These are phyloP conservation scores for Fusarium kyushuense DNA, from an alignment of 2,329 filamentous ascomycete genomes.

Conservation along the genomic window DNA sequence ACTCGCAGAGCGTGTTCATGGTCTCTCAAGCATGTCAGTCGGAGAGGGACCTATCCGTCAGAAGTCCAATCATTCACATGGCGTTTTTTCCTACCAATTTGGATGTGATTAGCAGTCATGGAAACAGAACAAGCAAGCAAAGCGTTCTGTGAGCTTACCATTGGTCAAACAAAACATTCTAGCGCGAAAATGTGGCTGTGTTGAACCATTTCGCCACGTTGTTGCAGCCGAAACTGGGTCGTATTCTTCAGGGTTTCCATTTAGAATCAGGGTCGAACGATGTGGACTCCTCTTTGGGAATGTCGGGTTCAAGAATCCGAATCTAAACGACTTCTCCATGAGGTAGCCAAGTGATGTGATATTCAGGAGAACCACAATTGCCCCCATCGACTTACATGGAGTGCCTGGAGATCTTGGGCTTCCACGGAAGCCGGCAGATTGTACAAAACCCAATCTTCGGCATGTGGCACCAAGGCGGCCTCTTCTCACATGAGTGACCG, in stretches of 20 bases:
- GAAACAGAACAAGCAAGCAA: conserved; percentile 30
- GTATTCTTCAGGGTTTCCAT: conserved; percentile 24
- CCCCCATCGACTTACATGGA: conserved; percentile 20
- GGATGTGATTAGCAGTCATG: conserved; percentile 29
- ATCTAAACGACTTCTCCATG: conserved; percentile 14
- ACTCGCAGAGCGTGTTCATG: conserved; percentile 22
- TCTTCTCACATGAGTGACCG: conserved; percentile 2
- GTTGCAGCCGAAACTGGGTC: conserved; percentile 34
- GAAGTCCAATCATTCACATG: conserved; percentile 15
- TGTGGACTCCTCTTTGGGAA: conserved; percentile 15
- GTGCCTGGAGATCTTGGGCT: conserved; percentile 14
- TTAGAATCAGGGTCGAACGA: conserved; percentile 19
- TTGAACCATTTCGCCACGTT: conserved; percentile 46
- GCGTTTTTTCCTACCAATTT: conserved; percentile 5
- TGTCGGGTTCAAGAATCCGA: conserved; percentile 15
- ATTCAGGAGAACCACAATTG: conserved; percentile 21
- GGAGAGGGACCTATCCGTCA: conserved; percentile 21
- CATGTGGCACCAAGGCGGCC: conserved; percentile 20
- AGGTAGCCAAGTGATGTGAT: conserved; percentile 36
- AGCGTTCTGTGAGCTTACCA: conserved; percentile 4
- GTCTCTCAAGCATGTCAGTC: conserved; percentile 26
- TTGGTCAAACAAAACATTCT: conserved; percentile 11
- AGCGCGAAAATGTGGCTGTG: conserved; percentile 43
- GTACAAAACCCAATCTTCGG: conserved; percentile 18
- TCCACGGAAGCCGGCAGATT: conserved; percentile 13